A percentile compares a stretch with the other conserved stretches of the same genome.
phyloP scores from a whole-genome alignment of 768 basidiomycete genomes.

The Boletellus ananas region DNA sequence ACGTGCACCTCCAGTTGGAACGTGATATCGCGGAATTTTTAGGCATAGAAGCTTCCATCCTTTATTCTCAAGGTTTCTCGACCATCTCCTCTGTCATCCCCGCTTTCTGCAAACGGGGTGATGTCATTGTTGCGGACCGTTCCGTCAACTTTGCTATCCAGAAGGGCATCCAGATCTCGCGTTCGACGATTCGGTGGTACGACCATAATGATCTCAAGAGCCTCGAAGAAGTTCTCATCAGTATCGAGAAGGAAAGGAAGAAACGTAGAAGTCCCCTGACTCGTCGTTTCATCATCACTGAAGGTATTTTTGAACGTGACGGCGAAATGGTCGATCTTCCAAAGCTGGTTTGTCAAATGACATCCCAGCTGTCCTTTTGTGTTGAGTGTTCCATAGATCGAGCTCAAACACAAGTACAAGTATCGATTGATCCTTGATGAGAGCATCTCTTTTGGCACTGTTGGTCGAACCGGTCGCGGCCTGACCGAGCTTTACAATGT shows the following conservation, averaged over 20 bases:
- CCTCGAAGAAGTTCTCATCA: conserved; percentile 82
- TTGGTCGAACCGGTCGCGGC: conserved; percentile 92
- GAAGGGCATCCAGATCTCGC: conserved; percentile 91
- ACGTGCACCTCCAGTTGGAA: conserved; percentile 89
- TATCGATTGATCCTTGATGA: conserved; percentile 95
- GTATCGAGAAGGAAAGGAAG: conserved; percentile 83
- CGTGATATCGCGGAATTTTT: conserved; percentile 87
- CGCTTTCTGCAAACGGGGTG: conserved; percentile 95
- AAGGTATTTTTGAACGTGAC: conserved; percentile 95
- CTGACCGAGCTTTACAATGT: conserved; percentile 94
- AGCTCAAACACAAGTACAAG: conserved; percentile 93
- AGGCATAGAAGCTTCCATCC: conserved; percentile 82
- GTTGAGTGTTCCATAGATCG: conserved; percentile 54
- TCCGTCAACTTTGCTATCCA: conserved; percentile 94
- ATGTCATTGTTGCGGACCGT: conserved; percentile 98
- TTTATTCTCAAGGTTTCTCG: conserved; percentile 92
- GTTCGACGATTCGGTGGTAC: conserved; percentile 90
- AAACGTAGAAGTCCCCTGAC: conserved; percentile 81
- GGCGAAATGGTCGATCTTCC: conserved; percentile 91
- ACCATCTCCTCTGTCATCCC: conserved; percentile 93
- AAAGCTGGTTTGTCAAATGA: conserved; percentile 62
- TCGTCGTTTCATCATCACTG: conserved; percentile 91
- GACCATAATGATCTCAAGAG: conserved; percentile 94
- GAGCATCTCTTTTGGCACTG: conserved; percentile 86
- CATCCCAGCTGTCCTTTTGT: background rate